phyloP scores from a whole-genome alignment of 208 protist genomes.

The Angomonas deanei region DNA sequence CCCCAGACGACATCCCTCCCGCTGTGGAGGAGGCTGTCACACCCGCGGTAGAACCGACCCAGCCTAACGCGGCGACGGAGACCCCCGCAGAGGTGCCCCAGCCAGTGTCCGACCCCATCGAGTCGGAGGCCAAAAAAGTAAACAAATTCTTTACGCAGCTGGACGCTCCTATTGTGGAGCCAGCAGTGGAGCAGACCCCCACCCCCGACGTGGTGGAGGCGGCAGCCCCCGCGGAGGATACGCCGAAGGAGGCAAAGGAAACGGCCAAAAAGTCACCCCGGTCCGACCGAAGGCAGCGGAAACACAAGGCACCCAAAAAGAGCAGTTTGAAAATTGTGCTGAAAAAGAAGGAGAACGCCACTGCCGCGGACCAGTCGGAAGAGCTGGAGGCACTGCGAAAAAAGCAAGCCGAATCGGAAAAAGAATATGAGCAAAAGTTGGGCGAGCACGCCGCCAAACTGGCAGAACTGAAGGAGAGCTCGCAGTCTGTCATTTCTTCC shows the following conservation, averaged over 20 bases:
- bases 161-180: background rate
- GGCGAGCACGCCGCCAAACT: background rate
- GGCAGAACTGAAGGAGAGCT: background rate
- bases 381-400: background rate
- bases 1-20: too few species aligned
- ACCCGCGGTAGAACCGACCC: too few species aligned
- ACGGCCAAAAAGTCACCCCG: background rate
- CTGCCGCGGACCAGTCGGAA: background rate
- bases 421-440: background rate
- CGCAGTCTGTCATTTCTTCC: background rate
- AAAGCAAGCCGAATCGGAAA: background rate
- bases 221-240: background rate
- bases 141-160: background rate
- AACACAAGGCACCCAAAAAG: slow-evolving; percentile 2
- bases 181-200: background rate
- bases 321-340: slow-evolving; percentile 6
- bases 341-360: background rate
- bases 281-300: background rate
- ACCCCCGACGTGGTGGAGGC: background rate
- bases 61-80: too few species aligned
- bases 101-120: too few species aligned
- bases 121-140: background rate
- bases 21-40: too few species aligned
- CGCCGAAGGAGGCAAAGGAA: background rate
- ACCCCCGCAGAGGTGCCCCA: too few species aligned